Evolutionary conservation across 2,329 filamentous ascomycete genomes (phyloP).

Genomic region (Fusarium dlaminii): DNA sequence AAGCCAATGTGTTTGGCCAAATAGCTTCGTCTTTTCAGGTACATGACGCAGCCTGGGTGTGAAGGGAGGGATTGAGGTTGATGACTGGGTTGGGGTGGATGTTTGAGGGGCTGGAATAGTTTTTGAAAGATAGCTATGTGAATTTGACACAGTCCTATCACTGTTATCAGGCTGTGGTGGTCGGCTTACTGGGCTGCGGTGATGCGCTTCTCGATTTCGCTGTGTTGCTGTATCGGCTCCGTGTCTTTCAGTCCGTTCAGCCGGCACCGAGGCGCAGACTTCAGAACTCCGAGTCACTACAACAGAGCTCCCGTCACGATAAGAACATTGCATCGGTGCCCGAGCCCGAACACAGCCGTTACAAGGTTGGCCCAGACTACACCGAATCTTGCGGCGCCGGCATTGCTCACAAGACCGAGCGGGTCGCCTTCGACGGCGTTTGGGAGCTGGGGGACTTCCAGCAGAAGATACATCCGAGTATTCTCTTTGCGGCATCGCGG

Average conservation of each 20-base stretch:
- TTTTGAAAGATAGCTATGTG: background rate
- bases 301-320: slow-evolving; percentile 30
- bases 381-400: slow-evolving; percentile 40
- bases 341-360: slow-evolving; percentile 38
- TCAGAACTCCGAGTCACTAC: background rate
- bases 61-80: slow-evolving; percentile 34
- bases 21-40: slow-evolving; percentile 42
- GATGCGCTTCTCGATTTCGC: slow-evolving; percentile 4
- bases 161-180: background rate
- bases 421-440: slow-evolving; percentile 39
- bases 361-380: slow-evolving; percentile 37
- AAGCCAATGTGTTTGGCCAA: slow-evolving; percentile 43
- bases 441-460: slow-evolving; percentile 14
- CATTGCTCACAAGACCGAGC: slow-evolving; percentile 42
- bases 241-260: background rate
- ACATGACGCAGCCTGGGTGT: slow-evolving; percentile 39
- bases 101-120: background rate
- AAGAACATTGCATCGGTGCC: slow-evolving; percentile 38
- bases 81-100: background rate
- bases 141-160: background rate
- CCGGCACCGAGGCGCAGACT: background rate
- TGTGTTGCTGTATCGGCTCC: background rate
- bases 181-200: slow-evolving; percentile 12
- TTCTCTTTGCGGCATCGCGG: background rate
- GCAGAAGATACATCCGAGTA: slow-evolving; percentile 4